phyloP scores from a whole-genome alignment of 2,329 filamentous ascomycete genomes.

The Microsporum ferrugineum region DNA sequence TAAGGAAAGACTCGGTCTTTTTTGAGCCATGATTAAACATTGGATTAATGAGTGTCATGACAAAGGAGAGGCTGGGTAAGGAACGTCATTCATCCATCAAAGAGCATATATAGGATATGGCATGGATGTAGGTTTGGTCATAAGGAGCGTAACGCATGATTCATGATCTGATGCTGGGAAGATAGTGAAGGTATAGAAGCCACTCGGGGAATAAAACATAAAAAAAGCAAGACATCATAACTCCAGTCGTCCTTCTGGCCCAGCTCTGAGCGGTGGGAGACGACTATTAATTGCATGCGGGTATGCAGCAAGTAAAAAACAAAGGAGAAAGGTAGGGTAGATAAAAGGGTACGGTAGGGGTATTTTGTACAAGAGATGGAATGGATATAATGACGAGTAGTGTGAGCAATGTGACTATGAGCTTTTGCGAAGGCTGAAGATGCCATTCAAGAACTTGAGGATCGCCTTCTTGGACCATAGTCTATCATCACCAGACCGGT shows the following conservation, averaged over 20 bases:
- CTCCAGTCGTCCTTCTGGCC: constrained; percentile 5
- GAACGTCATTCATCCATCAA: constrained; percentile 11
- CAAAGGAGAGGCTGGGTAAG: constrained; percentile 7
- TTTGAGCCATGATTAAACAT: neutral
- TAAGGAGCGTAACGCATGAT: constrained; percentile 10
- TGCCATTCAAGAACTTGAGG: constrained; percentile 34
- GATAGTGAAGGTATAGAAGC: constrained; percentile 1
- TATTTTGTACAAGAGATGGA: neutral
- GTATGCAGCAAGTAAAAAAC: neutral
- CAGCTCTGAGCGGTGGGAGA: neutral
- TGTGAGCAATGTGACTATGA: neutral
- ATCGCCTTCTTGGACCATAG: constrained; percentile 34
- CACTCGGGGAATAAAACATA: neutral
- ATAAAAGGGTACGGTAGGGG: neutral
- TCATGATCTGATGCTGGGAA: neutral
- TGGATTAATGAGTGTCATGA: constrained; percentile 9
- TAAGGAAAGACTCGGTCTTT: neutral
- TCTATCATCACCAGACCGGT: constrained; percentile 33
- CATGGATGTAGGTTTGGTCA: constrained; percentile 1
- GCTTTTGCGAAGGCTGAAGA: constrained; percentile 19
- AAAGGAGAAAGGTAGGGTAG: neutral
- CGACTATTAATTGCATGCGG: constrained; percentile 6
- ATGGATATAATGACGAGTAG: neutral
- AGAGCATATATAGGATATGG: neutral
- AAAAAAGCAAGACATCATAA: constrained; percentile 1